Base-by-base conservation (phyloP, 495 filamentous ascomycete species). In the Lophium mytilinum region DNA sequence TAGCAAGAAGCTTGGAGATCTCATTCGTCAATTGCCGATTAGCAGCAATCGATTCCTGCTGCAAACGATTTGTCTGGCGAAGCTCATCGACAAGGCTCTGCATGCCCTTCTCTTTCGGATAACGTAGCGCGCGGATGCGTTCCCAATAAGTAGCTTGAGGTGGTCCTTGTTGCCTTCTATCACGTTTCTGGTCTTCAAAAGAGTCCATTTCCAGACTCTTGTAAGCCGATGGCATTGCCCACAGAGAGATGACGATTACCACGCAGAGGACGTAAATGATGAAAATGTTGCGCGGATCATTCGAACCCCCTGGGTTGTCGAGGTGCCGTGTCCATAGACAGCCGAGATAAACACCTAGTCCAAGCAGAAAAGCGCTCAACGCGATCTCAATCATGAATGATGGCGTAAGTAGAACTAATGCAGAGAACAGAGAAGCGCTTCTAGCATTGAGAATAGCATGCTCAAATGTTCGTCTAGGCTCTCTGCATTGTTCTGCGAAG, bases 281-380 rank as follows among this genome's bases (percentile, higher is more conserved):
- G 12, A 47, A 47, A 11, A 47, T 21, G 30, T 47, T 21, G 17
- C 43, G 43, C 18, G 39, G 18, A 21, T 47, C 43, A 19, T 47
- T 47, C 18, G 6, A 19, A 19, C 43, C 43, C 6, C 43, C 18
- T 18, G 18, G 43, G 43, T 15, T 47, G 15, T 47, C 43, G 5
- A 47, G 43, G 43, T 47, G 43, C 43, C 43, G 43, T 4, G 18
- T 47, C 43, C 43, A 47, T 47, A 47, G 14, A 4, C 18, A 47
- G 12, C 56, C 56, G 43, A 59, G 52, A 55, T 59, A 59, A 18
- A 55, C 46, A 8, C 36, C 56, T 15, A 59, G 50, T 4, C 39
- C 56, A 17, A 39, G 4, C 50, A 59, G 37, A 15, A 55, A 59
- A 46, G 43, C 2, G 5, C 14, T 10, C 4, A 47, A 21, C 10